Evolutionary conservation across 129 eudicot genomes (phyloP).

Genomic region (Smallanthus sonchifolius): DNA sequence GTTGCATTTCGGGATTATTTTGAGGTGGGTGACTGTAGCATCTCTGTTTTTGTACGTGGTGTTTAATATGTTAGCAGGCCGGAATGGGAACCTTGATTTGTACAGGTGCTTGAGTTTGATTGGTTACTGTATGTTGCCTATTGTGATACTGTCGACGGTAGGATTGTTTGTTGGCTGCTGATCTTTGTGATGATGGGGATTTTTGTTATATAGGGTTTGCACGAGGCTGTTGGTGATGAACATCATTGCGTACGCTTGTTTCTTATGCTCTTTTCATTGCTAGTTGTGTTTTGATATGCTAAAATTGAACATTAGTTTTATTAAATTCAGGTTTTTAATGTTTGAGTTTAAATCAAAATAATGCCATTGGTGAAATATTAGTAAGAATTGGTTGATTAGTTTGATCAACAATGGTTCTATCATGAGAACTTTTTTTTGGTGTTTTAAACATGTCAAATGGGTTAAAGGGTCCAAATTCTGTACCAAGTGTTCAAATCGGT

Average conservation of each 20-base stretch:
- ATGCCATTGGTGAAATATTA: too few species aligned
- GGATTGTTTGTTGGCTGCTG: slow-evolving; percentile 51
- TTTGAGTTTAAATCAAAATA: too few species aligned
- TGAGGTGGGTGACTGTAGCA: slow-evolving; percentile 81
- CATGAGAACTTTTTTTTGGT: too few species aligned
- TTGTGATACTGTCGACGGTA: slow-evolving; percentile 59
- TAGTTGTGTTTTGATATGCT: slow-evolving; percentile 64
- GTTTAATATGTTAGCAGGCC: slow-evolving; percentile 80
- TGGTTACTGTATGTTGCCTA: slow-evolving; percentile 80
- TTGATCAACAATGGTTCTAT: too few species aligned
- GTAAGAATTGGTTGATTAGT: too few species aligned
- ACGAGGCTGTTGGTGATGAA: slow-evolving; percentile 76
- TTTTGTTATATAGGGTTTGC: slow-evolving; percentile 70
- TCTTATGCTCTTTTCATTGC: slow-evolving; percentile 68
- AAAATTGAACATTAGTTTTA: too few species aligned
- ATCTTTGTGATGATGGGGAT: slow-evolving; percentile 55
- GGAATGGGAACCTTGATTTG: slow-evolving; percentile 77
- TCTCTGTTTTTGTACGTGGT: slow-evolving; percentile 65
- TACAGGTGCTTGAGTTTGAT: slow-evolving; percentile 72
- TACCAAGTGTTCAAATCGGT: too few species aligned
- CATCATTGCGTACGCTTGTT: slow-evolving; percentile 77
- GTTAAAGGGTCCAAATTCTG: too few species aligned
- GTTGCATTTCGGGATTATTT: slow-evolving; percentile 73
- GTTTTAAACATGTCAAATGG: too few species aligned
- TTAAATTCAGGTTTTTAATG: too few species aligned